Evolutionary conservation across 2,329 filamentous ascomycete genomes (phyloP).

Genomic region (Beauveria asiatica): DNA sequence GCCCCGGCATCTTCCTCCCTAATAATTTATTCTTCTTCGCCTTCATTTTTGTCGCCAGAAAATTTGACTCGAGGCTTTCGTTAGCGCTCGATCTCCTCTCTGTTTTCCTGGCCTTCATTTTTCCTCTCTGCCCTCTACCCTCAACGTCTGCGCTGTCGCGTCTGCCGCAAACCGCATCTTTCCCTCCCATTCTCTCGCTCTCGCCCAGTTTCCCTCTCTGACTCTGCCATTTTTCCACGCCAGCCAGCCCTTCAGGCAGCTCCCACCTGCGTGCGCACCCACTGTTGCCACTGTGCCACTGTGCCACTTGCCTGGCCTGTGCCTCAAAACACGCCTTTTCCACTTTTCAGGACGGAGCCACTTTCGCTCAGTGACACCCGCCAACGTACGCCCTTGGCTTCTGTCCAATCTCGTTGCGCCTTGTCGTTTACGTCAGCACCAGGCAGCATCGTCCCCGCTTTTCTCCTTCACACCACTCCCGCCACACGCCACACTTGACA

Average conservation of each 20-base stretch:
- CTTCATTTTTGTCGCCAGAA: slow-evolving; percentile 16
- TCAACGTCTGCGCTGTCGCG: background rate
- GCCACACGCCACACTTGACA: slow-evolving; percentile 6
- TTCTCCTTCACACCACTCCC: slow-evolving; percentile 11
- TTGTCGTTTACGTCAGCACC: slow-evolving; percentile 28
- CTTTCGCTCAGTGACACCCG: slow-evolving; percentile 7
- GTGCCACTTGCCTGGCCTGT: background rate
- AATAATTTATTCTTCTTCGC: slow-evolving; percentile 14
- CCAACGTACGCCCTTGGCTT: background rate
- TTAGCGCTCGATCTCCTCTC: slow-evolving; percentile 36
- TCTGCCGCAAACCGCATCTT: background rate
- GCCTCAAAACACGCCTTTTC: background rate
- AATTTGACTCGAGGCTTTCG: slow-evolving; percentile 33
- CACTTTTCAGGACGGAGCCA: slow-evolving; percentile 4
- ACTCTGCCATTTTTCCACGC: background rate
- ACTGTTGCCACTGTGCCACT: too few species aligned
- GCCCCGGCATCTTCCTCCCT: slow-evolving; percentile 13
- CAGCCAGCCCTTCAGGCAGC: slow-evolving; percentile 9
- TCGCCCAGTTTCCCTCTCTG: background rate
- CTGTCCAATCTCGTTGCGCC: slow-evolving; percentile 12
- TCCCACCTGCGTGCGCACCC: slow-evolving; percentile 9
- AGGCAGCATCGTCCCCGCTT: slow-evolving; percentile 14
- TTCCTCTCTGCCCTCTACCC: background rate
- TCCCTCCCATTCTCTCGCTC: background rate
- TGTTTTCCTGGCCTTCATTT: slow-evolving; percentile 10